Evolutionary conservation across 2,329 filamentous ascomycete species (phyloP), one percentile per base, ranked within the genome.

Genomic region (Arthrobotrys conoides): DNA sequence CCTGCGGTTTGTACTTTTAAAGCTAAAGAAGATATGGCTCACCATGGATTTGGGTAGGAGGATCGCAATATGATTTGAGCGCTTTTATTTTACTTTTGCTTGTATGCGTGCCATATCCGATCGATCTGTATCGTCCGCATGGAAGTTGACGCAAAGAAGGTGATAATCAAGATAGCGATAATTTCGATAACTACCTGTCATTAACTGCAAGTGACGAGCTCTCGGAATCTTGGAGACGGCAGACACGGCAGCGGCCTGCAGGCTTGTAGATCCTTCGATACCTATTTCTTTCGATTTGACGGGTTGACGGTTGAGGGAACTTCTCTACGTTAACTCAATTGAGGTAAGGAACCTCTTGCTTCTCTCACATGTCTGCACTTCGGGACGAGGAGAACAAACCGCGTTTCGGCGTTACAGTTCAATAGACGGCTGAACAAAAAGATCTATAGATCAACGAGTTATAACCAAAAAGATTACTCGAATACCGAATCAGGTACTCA

Each of bases 31-130:
- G 44, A 20, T 46, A 46, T 20, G 18, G 6, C 27, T 61, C 57
- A 27, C 57, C 57, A 61, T 61, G 33, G 57, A 61, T 61, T 61
- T 61, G 57, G 57, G 57, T 61, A 61, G 18, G 57, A 44, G 57
- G 33, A 44, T 61, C 57, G 57, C 57, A 61, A 61, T 24, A 61
- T 61, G 33, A 61, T 61, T 55, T 61, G 57, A 61, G 57, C 57
- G 57, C 10, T 61, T 61, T 61, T 61, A 27, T 10, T 20, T 12
- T 36, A 9, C 9, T 36, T 36, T 30, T 30, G 3, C 8, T 22
- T 59, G 16, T 59, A 4, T 46, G 44, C 44, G 27, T 59, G 33
- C 30, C 33, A 5, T 41, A 36, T 38, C 36, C 53, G 22, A 46
- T 46, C 44, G 44, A 51, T 51, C 30, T 44, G n/a, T 41, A 61